These are phyloP conservation scores for Pinguiococcus pyrenoidosus DNA, from an alignment of 108 stramenopile genomes.

Conservation along the genomic window DNA sequence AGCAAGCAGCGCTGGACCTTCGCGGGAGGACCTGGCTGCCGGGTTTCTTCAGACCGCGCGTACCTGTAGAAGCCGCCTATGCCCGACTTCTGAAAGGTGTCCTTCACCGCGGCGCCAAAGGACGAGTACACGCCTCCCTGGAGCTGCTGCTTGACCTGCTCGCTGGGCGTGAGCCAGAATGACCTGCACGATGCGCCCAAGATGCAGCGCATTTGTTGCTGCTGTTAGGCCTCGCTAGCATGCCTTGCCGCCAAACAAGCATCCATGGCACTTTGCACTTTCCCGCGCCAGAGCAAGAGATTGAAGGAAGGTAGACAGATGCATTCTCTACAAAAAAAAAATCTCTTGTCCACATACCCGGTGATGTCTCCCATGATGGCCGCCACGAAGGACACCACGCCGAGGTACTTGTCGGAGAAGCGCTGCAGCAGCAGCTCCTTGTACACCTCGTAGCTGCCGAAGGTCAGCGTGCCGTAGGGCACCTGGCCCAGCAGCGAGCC, in stretches of 20 bases:
- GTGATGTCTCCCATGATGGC: conserved; percentile 12
- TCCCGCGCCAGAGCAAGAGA: too few relatives aligned
- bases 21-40: too few relatives aligned
- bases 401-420: not conserved
- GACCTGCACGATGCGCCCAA: too few relatives aligned
- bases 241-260: too few relatives aligned
- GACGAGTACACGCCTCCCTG: conserved; percentile 3
- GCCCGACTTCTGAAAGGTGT: conserved; percentile 3
- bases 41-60: too few relatives aligned
- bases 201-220: too few relatives aligned
- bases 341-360: too few relatives aligned
- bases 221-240: too few relatives aligned
- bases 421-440: conserved; percentile 3
- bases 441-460: conserved; percentile 14
- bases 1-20: too few relatives aligned
- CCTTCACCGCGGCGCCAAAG: not conserved
- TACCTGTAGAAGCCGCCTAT: conserved; percentile 8
- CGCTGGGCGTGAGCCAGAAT: conserved; percentile 8
- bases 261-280: too few relatives aligned
- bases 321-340: too few relatives aligned
- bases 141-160: conserved; percentile 5
- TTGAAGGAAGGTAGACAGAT: too few relatives aligned
- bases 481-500: conserved; percentile 7
- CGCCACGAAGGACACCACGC: not conserved
- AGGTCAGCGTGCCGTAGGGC: conserved; percentile 7